A percentile compares a stretch with the other conserved stretches of the same genome.
Conservation (phyloP, 1,284 basidiomycete genomes). For the Microbotryomycetes sp. region DNA sequence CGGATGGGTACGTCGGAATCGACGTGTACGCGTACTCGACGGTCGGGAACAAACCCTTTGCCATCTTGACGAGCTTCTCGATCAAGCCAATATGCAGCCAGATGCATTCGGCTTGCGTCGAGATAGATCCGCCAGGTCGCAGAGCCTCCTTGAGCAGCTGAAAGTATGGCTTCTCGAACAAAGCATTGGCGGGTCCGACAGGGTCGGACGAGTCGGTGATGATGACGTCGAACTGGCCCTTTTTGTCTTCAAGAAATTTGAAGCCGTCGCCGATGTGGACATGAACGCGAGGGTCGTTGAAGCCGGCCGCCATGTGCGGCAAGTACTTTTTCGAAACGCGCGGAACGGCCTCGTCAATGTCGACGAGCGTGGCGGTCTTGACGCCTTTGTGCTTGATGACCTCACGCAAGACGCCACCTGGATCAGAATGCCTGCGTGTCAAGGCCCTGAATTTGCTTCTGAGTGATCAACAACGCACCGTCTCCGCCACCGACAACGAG, state of each 20-base stretch:
- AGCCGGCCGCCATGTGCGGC: slow-evolving; percentile 85
- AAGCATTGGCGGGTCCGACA: slow-evolving; percentile 85
- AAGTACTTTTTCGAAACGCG: slow-evolving; percentile 90
- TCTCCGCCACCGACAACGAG: slow-evolving; percentile 91
- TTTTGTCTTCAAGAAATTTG: slow-evolving; percentile 87
- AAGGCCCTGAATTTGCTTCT: background rate
- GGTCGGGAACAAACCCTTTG: slow-evolving; percentile 70
- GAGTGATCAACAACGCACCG: slow-evolving; percentile 31
- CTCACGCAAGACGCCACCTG: slow-evolving; percentile 80
- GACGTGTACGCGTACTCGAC: slow-evolving; percentile 92
- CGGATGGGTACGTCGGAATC: slow-evolving; percentile 94
- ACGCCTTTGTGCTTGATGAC: slow-evolving; percentile 91
- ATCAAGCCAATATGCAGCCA: slow-evolving; percentile 95
- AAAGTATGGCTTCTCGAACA: slow-evolving; percentile 98
- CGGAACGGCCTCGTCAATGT: slow-evolving; percentile 98
- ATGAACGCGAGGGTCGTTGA: slow-evolving; percentile 73
- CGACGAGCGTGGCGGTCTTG: slow-evolving; percentile 87
- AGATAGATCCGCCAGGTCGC: slow-evolving; percentile 83
- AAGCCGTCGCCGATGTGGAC: slow-evolving; percentile 95
- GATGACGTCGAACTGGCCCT: slow-evolving; percentile 91
- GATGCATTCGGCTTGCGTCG: slow-evolving; percentile 91
- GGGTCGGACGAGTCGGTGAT: slow-evolving; percentile 99
- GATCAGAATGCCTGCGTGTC: slow-evolving; percentile 37
- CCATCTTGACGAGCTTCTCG: slow-evolving; percentile 64
- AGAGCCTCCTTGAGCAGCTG: slow-evolving; percentile 85